Percentiles rank a stretch among this genome's conserved stretches.
phyloP scores from a whole-genome alignment of 2,329 filamentous ascomycete species.

The Fusarium circinatum region DNA sequence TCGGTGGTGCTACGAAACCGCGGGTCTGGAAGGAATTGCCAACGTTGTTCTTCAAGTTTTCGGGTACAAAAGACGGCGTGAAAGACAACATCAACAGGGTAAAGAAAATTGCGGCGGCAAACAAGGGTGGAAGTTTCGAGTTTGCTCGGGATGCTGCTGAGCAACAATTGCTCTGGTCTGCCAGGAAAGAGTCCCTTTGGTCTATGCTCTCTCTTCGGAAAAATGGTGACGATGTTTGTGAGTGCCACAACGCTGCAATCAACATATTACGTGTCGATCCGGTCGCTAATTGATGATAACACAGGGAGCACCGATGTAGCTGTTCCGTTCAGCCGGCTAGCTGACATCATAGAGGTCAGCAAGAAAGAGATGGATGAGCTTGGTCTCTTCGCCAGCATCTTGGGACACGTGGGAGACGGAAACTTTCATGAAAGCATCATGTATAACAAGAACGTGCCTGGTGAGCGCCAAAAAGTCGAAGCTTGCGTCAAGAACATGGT shows the following conservation, averaged over 20 bases:
- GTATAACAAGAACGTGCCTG: conserved; percentile 77
- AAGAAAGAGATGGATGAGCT: conserved; percentile 90
- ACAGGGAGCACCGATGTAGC: conserved; percentile 84
- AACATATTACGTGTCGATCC: neutral
- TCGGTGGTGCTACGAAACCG: conserved; percentile 74
- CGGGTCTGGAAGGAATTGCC: conserved; percentile 78
- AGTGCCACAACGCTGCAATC: neutral
- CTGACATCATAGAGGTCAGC: conserved; percentile 81
- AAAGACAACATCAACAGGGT: conserved; percentile 79
- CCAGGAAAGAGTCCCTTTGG: conserved; percentile 86
- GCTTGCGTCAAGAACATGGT: conserved; percentile 91
- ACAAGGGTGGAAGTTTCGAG: conserved; percentile 76
- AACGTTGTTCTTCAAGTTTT: conserved; percentile 87
- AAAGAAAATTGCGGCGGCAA: conserved; percentile 70
- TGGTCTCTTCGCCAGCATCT: conserved; percentile 85
- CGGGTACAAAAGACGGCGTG: conserved; percentile 81
- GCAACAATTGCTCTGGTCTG: conserved; percentile 81
- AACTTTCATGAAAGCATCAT: conserved; percentile 96
- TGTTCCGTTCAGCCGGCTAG: conserved; percentile 79
- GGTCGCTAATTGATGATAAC: neutral
- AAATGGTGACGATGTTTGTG: conserved; percentile 75
- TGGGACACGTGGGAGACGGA: conserved; percentile 92
- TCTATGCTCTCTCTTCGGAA: conserved; percentile 77
- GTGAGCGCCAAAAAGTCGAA: conserved; percentile 80
- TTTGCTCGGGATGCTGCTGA: conserved; percentile 79